Evolutionary conservation across 2,329 filamentous ascomycete genomes (phyloP).

Genomic region (Fusarium neocosmosporiellum): DNA sequence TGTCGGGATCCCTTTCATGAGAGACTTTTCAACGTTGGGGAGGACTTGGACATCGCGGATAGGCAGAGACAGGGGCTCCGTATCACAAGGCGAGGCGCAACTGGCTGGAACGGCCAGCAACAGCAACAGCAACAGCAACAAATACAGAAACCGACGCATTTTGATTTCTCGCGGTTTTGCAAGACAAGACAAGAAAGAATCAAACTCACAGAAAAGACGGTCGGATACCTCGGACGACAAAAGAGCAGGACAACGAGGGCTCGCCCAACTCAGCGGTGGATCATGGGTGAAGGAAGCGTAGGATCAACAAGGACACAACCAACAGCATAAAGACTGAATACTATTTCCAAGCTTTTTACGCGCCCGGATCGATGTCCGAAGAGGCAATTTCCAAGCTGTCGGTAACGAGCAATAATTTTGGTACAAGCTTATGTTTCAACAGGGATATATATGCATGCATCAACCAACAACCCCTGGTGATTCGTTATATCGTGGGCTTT

Average conservation of each 20-base stretch:
- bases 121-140: not conserved
- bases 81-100: constrained; percentile 22
- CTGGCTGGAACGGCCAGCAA: not conserved
- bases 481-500: not conserved
- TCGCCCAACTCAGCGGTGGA: not conserved
- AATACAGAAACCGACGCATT: constrained; percentile 10
- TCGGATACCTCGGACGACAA: not conserved
- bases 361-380: not conserved
- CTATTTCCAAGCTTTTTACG: not conserved
- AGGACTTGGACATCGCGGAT: constrained; percentile 41
- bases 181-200: not conserved
- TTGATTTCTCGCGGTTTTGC: not conserved
- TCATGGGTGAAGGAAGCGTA: not conserved
- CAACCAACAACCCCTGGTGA: not conserved
- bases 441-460: not conserved
- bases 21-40: constrained; percentile 36
- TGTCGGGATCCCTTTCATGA: constrained; percentile 43
- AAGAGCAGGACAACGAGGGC: not conserved
- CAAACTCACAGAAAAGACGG: not conserved
- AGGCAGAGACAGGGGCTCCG: constrained; percentile 17
- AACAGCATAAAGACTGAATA: not conserved
- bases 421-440: not conserved
- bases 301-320: not conserved
- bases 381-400: not conserved
- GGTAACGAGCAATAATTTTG: not conserved